A percentile compares a stretch with the other conserved stretches of the same genome.
Conservation (phyloP, 2,329 filamentous ascomycete genomes). For the Pseudopyrenochaeta lycopersici region DNA sequence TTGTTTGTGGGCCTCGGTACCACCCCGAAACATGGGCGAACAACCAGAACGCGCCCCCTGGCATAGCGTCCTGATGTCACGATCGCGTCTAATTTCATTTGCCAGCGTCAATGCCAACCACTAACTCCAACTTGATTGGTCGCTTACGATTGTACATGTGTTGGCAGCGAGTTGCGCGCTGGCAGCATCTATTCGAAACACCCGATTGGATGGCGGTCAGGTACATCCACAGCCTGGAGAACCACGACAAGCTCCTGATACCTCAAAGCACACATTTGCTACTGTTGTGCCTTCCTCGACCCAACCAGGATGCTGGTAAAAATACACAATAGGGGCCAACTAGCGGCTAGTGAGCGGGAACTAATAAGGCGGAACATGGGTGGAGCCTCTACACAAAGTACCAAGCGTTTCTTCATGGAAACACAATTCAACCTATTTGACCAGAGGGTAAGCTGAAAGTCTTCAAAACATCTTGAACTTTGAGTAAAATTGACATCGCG, state of each 20-base stretch:
- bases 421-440: no score
- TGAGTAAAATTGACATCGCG: no score
- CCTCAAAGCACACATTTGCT: background rate
- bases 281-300: constrained; percentile 1
- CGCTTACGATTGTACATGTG: constrained; percentile 1
- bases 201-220: background rate
- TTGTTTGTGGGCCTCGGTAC: background rate
- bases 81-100: constrained; percentile 23
- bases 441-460: no score
- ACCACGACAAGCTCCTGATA: background rate
- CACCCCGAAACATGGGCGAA: background rate
- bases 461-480: no score
- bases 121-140: background rate
- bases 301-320: background rate
- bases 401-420: background rate
- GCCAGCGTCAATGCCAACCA: constrained; percentile 10
- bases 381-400: background rate
- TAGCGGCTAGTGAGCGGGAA: constrained; percentile 11
- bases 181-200: constrained; percentile 10
- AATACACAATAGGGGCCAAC: constrained; percentile 8
- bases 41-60: background rate
- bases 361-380: constrained; percentile 10
- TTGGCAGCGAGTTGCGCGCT: constrained; percentile 3
- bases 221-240: background rate
- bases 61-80: constrained; percentile 4